These are phyloP conservation scores for Chlorella sorokiniana DNA, from an alignment of 139 green algal genomes.

Conservation along the genomic window DNA sequence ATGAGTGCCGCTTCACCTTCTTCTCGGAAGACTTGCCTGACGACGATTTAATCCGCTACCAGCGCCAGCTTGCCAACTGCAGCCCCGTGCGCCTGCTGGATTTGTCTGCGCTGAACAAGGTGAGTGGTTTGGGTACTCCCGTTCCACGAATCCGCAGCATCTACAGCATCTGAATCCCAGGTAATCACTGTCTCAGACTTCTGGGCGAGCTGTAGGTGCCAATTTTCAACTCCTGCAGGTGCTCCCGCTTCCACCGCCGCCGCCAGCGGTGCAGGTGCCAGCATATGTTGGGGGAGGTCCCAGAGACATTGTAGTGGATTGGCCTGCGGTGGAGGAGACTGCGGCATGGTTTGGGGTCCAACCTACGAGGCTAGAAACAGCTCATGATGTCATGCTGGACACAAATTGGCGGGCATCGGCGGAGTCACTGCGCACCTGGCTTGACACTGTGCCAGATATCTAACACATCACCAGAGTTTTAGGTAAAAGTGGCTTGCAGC, in stretches of 20 bases:
- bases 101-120: constrained; percentile 54
- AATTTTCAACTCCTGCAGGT: constrained; percentile 14
- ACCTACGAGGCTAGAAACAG: constrained; percentile 64
- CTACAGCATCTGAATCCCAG: background rate
- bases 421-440: constrained; percentile 53
- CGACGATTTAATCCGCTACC: constrained; percentile 60
- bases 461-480: no score
- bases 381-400: constrained; percentile 92
- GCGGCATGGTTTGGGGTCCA: constrained; percentile 54
- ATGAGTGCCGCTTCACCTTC: constrained; percentile 66
- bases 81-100: constrained; percentile 62
- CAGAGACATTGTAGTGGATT: constrained; percentile 70
- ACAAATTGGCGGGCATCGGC: constrained; percentile 66
- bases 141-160: background rate
- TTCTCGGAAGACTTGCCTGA: constrained; percentile 70
- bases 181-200: background rate
- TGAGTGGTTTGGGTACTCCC: background rate
- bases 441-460: no score
- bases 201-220: background rate
- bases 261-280: constrained; percentile 28
- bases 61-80: constrained; percentile 53
- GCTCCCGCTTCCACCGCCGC: constrained; percentile 59
- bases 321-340: constrained; percentile 51
- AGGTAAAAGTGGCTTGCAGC: no score
- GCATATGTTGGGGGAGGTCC: constrained; percentile 69